phyloP scores from a whole-genome alignment of 257 asterid species.

The Nicotiana sylvestris region DNA sequence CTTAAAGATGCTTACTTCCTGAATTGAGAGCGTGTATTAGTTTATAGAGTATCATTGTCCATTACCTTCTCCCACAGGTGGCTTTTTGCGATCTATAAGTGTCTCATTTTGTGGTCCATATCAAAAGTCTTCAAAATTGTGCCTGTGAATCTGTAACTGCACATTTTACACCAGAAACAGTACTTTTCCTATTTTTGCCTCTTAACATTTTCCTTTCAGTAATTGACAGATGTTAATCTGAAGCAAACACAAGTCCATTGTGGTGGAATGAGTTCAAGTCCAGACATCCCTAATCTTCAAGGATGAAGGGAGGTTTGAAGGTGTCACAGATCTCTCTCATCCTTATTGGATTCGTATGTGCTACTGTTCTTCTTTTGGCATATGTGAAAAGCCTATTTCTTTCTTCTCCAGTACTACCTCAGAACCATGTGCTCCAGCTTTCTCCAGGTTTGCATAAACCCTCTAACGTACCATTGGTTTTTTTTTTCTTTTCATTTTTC shows the following conservation, averaged over 20 bases:
- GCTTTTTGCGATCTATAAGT: not conserved
- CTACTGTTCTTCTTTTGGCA: conserved; percentile 59
- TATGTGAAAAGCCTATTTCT: conserved; percentile 71
- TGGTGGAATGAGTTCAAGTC: conserved; percentile 32
- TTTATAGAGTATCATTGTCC: not conserved
- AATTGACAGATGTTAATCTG: conserved; percentile 10
- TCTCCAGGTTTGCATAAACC: conserved; percentile 45
- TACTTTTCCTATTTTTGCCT: not conserved
- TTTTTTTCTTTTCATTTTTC: not conserved
- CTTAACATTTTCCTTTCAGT: not conserved
- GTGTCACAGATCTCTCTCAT: conserved; percentile 71
- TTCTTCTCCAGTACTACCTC: conserved; percentile 53
- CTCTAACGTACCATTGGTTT: not conserved
- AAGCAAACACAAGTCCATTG: conserved; percentile 1
- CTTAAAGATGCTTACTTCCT: not conserved
- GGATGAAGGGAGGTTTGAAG: conserved; percentile 92
- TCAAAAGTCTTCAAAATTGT: not conserved
- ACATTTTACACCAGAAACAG: conserved; percentile 4
- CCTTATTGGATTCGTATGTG: conserved; percentile 74
- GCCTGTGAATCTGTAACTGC: not conserved
- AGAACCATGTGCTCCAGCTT: conserved; percentile 34
- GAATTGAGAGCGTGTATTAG: not conserved
- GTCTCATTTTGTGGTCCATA: not conserved
- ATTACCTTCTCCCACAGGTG: not conserved
- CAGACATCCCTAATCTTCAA: conserved; percentile 21